phyloP scores from a whole-genome alignment of 225 moss, liverwort and hornwort species.

The Marchantia paleacea region DNA sequence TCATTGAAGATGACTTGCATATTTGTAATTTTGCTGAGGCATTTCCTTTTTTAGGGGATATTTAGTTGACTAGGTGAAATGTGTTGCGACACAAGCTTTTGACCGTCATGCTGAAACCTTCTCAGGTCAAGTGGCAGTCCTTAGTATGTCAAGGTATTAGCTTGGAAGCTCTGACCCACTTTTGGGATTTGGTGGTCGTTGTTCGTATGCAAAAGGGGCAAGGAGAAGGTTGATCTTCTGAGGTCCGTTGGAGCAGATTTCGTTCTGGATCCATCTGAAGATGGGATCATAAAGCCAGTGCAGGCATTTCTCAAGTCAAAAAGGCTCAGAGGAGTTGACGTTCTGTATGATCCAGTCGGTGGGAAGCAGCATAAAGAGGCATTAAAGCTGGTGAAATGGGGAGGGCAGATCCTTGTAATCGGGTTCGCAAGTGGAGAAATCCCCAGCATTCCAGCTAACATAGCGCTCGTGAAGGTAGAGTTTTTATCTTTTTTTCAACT shows the following conservation, averaged over 20 bases:
- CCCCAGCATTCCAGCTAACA: conserved; percentile 77
- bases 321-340: conserved; percentile 73
- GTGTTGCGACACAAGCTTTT: no score
- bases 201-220: conserved; percentile 46
- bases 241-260: conserved; percentile 76
- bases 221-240: conserved; percentile 71
- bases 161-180: no score
- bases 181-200: no score
- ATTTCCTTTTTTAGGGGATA: neutral
- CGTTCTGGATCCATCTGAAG: conserved; percentile 72
- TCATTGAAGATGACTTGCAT: no score
- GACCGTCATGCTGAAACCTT: no score
- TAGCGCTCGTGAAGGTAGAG: conserved; percentile 83
- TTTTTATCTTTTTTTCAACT: no score
- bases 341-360: conserved; percentile 93
- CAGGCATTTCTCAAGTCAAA: conserved; percentile 70
- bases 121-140: no score
- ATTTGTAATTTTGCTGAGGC: no score
- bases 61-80: no score
- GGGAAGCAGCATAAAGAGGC: conserved; percentile 90
- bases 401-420: conserved; percentile 81
- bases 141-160: no score
- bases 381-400: conserved; percentile 83
- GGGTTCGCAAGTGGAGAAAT: conserved; percentile 94
- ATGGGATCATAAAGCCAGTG: conserved; percentile 60